Base-by-base conservation (phyloP, 1,284 basidiomycete species). In the Sporisorium iseilematis-ciliati region DNA sequence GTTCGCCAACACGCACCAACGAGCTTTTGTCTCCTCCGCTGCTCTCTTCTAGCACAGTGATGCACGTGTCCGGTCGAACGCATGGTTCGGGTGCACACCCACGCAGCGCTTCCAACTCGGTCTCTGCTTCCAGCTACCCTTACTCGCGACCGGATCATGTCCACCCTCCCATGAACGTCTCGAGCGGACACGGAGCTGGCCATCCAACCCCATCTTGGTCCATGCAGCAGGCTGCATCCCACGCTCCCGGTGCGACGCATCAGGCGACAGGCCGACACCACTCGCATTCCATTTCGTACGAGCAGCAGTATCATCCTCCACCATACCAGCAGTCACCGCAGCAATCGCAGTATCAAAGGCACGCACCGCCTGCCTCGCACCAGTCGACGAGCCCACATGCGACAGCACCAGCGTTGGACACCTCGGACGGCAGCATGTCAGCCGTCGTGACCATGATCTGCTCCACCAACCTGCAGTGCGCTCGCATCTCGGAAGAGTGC, bases 381-480 rank as follows among this genome's bases (percentile, higher is more conserved):
- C 25, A 53, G 26, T 45, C 53, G 2, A 18, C 48, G 5, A 33
- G 57, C 23, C 35, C 48, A 14, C 53, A 54, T 8, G 16, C 33
- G 31, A 42, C 40, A 43, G 43, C 18, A 10, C 23, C 58, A 21
- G 50, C 58, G 26, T 26, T 55, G 0, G 62, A 71, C 25, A 25
- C 58, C 1, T 53, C 57, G 10, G 68, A 58, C 26, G 25, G 56
- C 42, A 26, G 41, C 45, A 38, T 66, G n/a, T 75, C 76, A 48
- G 62, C 77, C 0, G 64, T 74, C 11, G 66, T 79, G 11, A 71
- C 76, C 14, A 63, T 81, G 52, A 75, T 81, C 65, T 77, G 75
- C 65, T 79, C 77, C 26, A 81, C 79, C 31, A 68, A 71, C 40
- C 48, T 79, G 35, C 75, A 77, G 31, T 73, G 71, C 43, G 77